Evolutionary conservation across 108 stramenopile species (phyloP), one percentile per base, ranked within the genome.

Genomic region (Cyclotella atomus): DNA sequence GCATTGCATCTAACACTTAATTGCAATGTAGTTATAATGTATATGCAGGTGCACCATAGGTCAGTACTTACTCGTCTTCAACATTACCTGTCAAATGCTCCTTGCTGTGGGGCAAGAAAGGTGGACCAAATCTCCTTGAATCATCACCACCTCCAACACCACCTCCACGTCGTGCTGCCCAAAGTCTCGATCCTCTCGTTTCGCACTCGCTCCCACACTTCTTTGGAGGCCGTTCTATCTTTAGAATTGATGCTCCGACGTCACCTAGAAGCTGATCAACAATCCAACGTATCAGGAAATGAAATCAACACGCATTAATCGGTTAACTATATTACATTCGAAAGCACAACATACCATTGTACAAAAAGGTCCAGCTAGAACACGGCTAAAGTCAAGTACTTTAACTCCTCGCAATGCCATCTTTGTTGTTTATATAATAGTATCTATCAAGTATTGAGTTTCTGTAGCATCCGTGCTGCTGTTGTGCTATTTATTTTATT

Each of bases 311-410:
- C 12, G 68, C 20, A 44, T 47, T 47, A 29, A 20, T n/a, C n/a
- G n/a, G n/a, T n/a, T n/a, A n/a, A n/a, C n/a, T n/a, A n/a, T n/a
- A n/a, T n/a, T n/a, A n/a, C n/a, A 1, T 3, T 35, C 23, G 67
- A 52, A 10, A 9, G 38, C 20, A 6, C 7, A 7, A 33, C 59
- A 2, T 30, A 68, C 44, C 81, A 80, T 79, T 24, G 81, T 85
- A 27, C 75, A 77, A 64, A 60, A 85, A 30, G 84, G 84, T 14
- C 84, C 84, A 21, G 84, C 84, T 9, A 85, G 80, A 50, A 85
- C 71, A 8, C 84, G 79, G 14, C 76, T 69, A 47, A 85, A 55
- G 36, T 85, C 84, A 17, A 85, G 63, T 23, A 85, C 81, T 28
- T 77, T 71, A 25, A 85, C 59, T 34, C 84, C 76, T 34, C 62